These are phyloP conservation scores for Linderniella brevidens DNA, from an alignment of 257 asterid genomes.

Conservation along the genomic window DNA sequence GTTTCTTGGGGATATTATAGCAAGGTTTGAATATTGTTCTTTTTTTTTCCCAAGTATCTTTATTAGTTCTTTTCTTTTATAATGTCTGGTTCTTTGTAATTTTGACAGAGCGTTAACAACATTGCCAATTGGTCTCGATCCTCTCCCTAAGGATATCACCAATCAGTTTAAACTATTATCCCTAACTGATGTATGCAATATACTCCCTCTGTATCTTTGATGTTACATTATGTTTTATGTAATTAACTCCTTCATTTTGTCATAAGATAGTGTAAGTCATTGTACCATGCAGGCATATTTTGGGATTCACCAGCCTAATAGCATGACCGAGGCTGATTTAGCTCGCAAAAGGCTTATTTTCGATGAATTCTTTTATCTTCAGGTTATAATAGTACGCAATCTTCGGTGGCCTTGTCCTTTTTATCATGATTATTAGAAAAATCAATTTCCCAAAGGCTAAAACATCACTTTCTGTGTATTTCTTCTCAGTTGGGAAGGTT, in stretches of 20 bases:
- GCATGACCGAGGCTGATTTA: conserved; percentile 52
- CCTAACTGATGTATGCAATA: conserved; percentile 59
- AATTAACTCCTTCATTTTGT: neutral
- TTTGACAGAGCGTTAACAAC: conserved; percentile 54
- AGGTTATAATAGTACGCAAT: conserved; percentile 23
- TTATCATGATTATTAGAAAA: neutral
- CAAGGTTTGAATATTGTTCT: conserved; percentile 40
- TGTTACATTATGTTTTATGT: conserved; percentile 4
- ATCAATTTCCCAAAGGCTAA: neutral
- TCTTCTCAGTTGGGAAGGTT: conserved; percentile 54
- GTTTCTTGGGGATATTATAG: conserved; percentile 52
- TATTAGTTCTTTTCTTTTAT: neutral
- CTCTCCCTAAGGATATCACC: conserved; percentile 57
- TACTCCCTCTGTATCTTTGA: conserved; percentile 1
- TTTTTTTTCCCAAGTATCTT: conserved; percentile 2
- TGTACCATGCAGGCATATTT: conserved; percentile 53
- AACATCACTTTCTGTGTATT: neutral
- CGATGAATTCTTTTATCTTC: conserved; percentile 94
- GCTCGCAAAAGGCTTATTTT: conserved; percentile 93
- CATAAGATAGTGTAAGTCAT: too few species aligned
- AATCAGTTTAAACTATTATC: conserved; percentile 44
- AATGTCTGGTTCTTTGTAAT: neutral
- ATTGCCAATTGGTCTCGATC: conserved; percentile 60
- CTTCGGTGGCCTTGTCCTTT: neutral
- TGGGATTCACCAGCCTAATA: conserved; percentile 83